Evolutionary conservation across 2,329 filamentous ascomycete species (phyloP), one percentile per base, ranked within the genome.

Genomic region (Calonectria fujianensis): DNA sequence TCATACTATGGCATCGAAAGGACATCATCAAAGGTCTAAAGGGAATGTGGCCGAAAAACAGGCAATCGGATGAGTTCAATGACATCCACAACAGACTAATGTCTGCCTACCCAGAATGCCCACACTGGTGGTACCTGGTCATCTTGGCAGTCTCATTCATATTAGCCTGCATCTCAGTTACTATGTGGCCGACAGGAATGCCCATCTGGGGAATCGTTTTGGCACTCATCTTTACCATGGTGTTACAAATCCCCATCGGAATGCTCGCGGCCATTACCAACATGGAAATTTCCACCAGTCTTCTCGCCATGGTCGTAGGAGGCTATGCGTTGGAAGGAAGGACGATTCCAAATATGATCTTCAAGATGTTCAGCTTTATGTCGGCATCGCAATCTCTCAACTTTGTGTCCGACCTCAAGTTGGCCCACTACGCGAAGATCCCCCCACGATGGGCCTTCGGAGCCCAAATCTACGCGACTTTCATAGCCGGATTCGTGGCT

Each of bases 261-360:
- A 89, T 91, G 79, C 85, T 91, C 48, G 87, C 90, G 74, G 90
- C 89, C 59, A 88, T 90, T 69, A 89, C 89, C 35, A 90, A 91
- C 82, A 86, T 89, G 51, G 88, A 91, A 78, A 81, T 93, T 4
- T 90, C 91, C 2, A 85, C 93, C 2, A 92, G 92, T 76, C 91
- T 94, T 14, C 85, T 94, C 48, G 92, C 91, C n/a, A 91, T 93
- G 81, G 92, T 92, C 76, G 87, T 94, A 45, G 88, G 91, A 69
- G 93, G 93, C 1, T 94, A 94, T 82, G 91, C 93, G 83, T 87
- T 93, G 48, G 92, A 92, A 0, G 92, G 93, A 11, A 87, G 87
- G 3, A 91, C 92, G 0, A 86, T 94, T 59, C 91, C 91, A 8
- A 91, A 93, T 87, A 94, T 94, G 92, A 88, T 94, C 81, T 94